Base-by-base conservation (phyloP, 192 early-diverging fungal species). In the Phycomyces nitens region DNA sequence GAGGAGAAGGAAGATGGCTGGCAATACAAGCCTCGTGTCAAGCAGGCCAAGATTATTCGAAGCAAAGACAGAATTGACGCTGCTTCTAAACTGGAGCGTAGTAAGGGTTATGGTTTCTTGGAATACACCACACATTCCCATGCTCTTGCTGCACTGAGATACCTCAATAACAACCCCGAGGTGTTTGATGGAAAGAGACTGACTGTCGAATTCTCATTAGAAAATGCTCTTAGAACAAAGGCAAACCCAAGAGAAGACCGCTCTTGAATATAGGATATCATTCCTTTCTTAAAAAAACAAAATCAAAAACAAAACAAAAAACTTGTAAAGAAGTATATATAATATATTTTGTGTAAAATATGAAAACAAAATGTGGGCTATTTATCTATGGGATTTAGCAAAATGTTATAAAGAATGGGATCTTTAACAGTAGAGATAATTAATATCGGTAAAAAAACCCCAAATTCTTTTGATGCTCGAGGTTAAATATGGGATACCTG, bases 31-130 rank as follows among this genome's bases (percentile, higher is more conserved):
- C 82, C 84, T 7, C 69, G 70, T 56, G 66, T 92, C 7, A 80
- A 75, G 65, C 89, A 95, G 76, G 88, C 88, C 52, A 96, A 96
- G 78, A 80, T 95, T 55, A 78, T 96, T 44, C 82, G 85, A 20
- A 86, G 84, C 41, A 86, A 83, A 55, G 91, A 92, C 63, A 83
- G 91, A 43, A 78, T 94, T 20, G 96, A 98, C 71, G 71, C 79
- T 2, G 72, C 61, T 9, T 88, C 90, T 1, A 83, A 89, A 40
- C 75, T 85, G 65, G 66, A 77, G 15, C 82, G 87, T 27, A 89
- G 86, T 60, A 91, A 92, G 72, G 94, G 96, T 47, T 97, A 90
- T 62, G 95, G 91, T 34, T 98, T 98, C 80, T 76, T 98, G 71
- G 96, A 98, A 76, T 97, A 91, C 66, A 80, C 64, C 23, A 78